Percentiles rank a stretch among this genome's conserved stretches.
phyloP scores from a whole-genome alignment of 2,329 filamentous ascomycete species.

The Monilinia polystroma region DNA sequence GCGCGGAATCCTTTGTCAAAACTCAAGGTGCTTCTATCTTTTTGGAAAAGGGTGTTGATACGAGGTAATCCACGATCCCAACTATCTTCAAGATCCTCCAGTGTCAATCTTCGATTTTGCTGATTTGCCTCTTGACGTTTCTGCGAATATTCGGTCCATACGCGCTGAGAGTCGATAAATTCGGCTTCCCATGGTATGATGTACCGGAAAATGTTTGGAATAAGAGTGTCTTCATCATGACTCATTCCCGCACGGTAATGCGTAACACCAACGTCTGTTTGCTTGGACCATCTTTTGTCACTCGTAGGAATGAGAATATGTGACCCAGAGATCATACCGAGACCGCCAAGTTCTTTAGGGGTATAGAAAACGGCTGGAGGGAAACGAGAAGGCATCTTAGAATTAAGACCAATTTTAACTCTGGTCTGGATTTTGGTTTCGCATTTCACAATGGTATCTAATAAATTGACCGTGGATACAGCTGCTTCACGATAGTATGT shows the following conservation, averaged over 20 bases:
- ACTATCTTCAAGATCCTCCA: conserved; percentile 95
- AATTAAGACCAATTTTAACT: conserved; percentile 98
- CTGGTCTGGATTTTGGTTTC: conserved; percentile 99
- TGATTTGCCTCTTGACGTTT: conserved; percentile 96
- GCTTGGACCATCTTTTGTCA: conserved; percentile 97
- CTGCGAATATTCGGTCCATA: conserved; percentile 99
- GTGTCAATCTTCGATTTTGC: conserved; percentile 88
- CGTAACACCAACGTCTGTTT: conserved; percentile 94
- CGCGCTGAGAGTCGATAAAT: conserved; percentile 97
- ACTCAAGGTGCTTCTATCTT: conserved; percentile 92
- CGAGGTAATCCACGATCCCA: conserved; percentile 97
- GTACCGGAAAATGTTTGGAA: conserved; percentile 98
- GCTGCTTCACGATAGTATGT: conserved; percentile 98
- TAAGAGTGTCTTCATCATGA: conserved; percentile 94
- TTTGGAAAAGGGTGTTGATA: conserved; percentile 99
- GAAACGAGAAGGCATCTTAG: conserved; percentile 99
- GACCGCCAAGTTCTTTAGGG: conserved; percentile 91
- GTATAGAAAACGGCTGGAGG: conserved; percentile 98
- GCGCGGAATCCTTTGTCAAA: conserved; percentile 99
- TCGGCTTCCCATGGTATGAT: conserved; percentile 99
- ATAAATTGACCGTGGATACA: conserved; percentile 87
- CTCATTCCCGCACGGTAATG: conserved; percentile 98
- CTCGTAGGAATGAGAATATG: conserved; percentile 97
- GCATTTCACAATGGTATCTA: conserved; percentile 98
- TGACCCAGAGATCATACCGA: conserved; percentile 98